Conservation (phyloP, 805 yeast genomes). For the Candida methanosorbosa region DNA sequence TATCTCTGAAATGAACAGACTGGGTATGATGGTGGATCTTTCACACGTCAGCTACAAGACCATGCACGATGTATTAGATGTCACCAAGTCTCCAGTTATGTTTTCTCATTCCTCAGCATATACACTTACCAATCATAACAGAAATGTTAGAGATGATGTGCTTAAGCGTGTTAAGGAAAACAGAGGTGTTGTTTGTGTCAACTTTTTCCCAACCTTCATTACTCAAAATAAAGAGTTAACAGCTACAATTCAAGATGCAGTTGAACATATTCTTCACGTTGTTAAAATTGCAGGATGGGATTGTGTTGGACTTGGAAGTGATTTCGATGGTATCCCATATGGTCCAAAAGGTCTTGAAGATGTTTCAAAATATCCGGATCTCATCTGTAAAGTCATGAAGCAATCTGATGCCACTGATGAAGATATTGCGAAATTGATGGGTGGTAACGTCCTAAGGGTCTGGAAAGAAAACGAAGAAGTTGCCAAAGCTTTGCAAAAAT, state of each 20-base stretch:
- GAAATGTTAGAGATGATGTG: slow-evolving; percentile 43
- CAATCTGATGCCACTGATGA: slow-evolving; percentile 30
- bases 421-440: slow-evolving; percentile 33
- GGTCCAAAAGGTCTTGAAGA: slow-evolving; percentile 43
- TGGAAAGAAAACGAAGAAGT: slow-evolving; percentile 33
- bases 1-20: slow-evolving; percentile 39
- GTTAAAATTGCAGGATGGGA: slow-evolving; percentile 42
- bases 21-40: slow-evolving; percentile 45
- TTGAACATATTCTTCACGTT: slow-evolving; percentile 33
- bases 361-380: slow-evolving; percentile 44
- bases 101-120: slow-evolving; percentile 41
- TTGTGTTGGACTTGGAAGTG: slow-evolving; percentile 42
- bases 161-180: slow-evolving; percentile 28
- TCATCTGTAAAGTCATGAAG: slow-evolving; percentile 28
- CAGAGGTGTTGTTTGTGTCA: slow-evolving; percentile 39
- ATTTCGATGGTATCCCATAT: slow-evolving; percentile 41
- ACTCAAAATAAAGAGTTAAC: slow-evolving; percentile 4
- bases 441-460: slow-evolving; percentile 34
- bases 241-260: slow-evolving; percentile 39
- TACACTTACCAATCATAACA: slow-evolving; percentile 27
- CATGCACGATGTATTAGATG: slow-evolving; percentile 33
- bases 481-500: slow-evolving; percentile 10
- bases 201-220: slow-evolving; percentile 35
- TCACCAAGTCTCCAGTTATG: slow-evolving; percentile 36
- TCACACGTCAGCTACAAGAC: slow-evolving; percentile 43